Percentiles rank a stretch among this genome's conserved stretches.
Conservation (phyloP, 108 stramenopile species). For the Cylindrotheca closterium region DNA sequence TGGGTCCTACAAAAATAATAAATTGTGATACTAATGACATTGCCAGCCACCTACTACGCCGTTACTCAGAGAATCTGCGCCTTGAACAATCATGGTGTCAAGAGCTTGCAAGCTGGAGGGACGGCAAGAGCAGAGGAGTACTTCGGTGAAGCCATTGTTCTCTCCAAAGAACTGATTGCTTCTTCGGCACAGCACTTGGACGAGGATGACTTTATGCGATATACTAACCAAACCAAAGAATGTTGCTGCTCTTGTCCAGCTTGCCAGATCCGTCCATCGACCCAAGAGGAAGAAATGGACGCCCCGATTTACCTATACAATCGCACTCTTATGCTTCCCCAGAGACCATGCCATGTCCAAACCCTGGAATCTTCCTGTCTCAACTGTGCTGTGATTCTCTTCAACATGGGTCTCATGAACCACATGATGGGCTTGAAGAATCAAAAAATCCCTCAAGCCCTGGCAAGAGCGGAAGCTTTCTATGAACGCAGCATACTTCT, state of each 20-base stretch:
- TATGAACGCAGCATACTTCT: background rate
- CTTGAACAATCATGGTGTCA: background rate
- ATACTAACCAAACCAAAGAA: background rate
- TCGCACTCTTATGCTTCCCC: background rate
- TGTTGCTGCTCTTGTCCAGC: background rate
- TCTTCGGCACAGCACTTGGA: background rate
- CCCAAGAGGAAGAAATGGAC: background rate
- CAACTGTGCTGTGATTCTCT: background rate
- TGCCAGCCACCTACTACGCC: background rate
- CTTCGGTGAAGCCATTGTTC: background rate
- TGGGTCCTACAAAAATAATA: no score
- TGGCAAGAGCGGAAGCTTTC: background rate
- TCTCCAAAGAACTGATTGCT: background rate
- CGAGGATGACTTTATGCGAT: no score
- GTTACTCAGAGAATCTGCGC: background rate
- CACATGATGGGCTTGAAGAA: background rate
- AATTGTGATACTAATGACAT: background rate
- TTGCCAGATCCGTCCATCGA: background rate
- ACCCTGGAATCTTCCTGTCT: background rate
- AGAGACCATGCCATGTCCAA: background rate
- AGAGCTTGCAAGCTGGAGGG: background rate
- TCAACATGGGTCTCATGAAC: background rate
- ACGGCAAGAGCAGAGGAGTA: background rate
- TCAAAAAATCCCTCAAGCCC: background rate
- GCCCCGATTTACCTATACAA: background rate